Evolutionary conservation across 805 yeast species (phyloP).

Genomic region (Ascoidea rubescens): DNA sequence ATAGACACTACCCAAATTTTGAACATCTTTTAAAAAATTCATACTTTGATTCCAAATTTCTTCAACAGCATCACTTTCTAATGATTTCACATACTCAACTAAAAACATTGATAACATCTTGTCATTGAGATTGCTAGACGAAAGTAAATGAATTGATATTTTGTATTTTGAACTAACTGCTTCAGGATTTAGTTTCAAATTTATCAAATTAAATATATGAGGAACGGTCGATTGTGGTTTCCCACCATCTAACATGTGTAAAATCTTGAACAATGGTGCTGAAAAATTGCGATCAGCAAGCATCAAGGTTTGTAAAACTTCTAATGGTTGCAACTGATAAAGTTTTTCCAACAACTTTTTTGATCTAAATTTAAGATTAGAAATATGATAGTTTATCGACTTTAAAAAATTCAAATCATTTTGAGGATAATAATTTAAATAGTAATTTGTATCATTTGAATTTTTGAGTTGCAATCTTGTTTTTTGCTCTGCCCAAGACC

Average conservation of each 20-base stretch:
- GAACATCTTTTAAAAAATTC: slow-evolving; percentile 45
- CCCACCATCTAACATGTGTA: slow-evolving; percentile 78
- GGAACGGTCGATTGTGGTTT: slow-evolving; percentile 66
- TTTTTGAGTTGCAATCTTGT: slow-evolving; percentile 9
- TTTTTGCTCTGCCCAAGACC: slow-evolving; percentile 52
- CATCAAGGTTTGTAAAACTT: slow-evolving; percentile 56
- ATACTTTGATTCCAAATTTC: slow-evolving; percentile 59
- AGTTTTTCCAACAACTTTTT: slow-evolving; percentile 51
- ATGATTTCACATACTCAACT: slow-evolving; percentile 42
- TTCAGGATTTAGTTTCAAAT: slow-evolving; percentile 27
- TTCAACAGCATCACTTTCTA: slow-evolving; percentile 66
- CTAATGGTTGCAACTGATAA: slow-evolving; percentile 56
- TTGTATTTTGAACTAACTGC: slow-evolving; percentile 14
- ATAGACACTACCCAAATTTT: slow-evolving; percentile 31
- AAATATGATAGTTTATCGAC: slow-evolving; percentile 32
- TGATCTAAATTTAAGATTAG: slow-evolving; percentile 55
- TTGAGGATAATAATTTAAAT: slow-evolving; percentile 6
- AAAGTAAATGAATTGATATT: slow-evolving; percentile 23
- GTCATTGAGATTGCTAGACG: slow-evolving; percentile 32
- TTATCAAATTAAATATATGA: slow-evolving; percentile 41
- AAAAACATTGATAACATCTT: slow-evolving; percentile 36
- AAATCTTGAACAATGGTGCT: slow-evolving; percentile 35
- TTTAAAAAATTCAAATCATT: slow-evolving; percentile 14
- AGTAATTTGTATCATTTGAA: not conserved
- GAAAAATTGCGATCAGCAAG: slow-evolving; percentile 16